phyloP scores from a whole-genome alignment of 192 early-diverging fungal genomes.

The Backusella mclennaniae region DNA sequence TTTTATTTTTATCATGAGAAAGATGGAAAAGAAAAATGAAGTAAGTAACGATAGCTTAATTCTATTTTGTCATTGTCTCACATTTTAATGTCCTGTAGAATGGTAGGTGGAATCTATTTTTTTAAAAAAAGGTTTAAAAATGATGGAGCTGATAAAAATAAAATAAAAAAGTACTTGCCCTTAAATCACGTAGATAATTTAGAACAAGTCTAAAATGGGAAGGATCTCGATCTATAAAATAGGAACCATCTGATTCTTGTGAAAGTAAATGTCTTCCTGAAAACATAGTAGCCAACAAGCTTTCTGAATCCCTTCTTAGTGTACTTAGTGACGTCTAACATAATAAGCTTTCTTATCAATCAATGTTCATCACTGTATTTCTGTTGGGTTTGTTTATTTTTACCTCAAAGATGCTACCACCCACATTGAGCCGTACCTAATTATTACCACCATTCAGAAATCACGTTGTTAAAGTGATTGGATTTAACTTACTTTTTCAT shows the following conservation, averaged over 20 bases:
- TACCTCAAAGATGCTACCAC: constrained; percentile 26
- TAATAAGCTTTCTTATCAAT: background rate
- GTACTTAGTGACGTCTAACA: constrained; percentile 27
- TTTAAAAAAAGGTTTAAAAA: background rate
- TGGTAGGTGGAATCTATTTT: constrained; percentile 24
- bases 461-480: background rate
- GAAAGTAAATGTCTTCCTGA: constrained; percentile 22
- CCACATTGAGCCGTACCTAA: constrained; percentile 23
- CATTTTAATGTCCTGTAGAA: constrained; percentile 22
- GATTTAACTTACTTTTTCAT: background rate
- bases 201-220: constrained; percentile 30
- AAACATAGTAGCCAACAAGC: constrained; percentile 33
- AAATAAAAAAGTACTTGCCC: constrained; percentile 9
- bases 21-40: background rate
- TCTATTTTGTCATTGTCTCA: background rate
- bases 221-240: constrained; percentile 36
- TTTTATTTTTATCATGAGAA: background rate
- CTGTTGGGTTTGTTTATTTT: background rate
- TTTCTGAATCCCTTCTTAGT: constrained; percentile 15
- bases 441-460: background rate
- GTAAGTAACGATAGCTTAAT: background rate
- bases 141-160: background rate
- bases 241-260: constrained; percentile 24
- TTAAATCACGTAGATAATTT: constrained; percentile 29
- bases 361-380: background rate